Evolutionary conservation across 2,329 filamentous ascomycete genomes (phyloP), one percentile per base, ranked within the genome.

Genomic region (Xylaria polymorpha): DNA sequence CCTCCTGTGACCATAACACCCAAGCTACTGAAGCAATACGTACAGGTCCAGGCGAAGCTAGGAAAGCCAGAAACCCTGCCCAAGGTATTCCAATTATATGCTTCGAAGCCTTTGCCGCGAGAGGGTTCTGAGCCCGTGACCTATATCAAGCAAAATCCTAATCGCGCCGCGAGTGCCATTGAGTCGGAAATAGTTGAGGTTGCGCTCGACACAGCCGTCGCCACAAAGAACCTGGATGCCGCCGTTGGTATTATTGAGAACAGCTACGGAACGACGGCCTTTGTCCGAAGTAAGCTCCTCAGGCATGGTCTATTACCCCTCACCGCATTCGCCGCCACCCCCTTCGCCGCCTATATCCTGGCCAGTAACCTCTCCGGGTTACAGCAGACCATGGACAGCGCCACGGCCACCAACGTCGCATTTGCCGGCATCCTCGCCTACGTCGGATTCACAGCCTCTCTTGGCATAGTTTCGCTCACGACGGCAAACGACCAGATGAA

Each of bases 401-500:
- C 83, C 35, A 88, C 88, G 41, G 94, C 94, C 10, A 97, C 93
- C 1, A 88, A 88, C 12, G 88, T 97, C 69, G 91, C 92, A 4
- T 94, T 97, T 77, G 88, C 88, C 0, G 94, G 93, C 14, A 92
- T 96, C 59, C 83, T 95, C 70, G 92, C 94, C 7, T 99, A 98
- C 79, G 85, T 97, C 50, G 87, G 89, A 22, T 93, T 94, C 71
- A 94, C 94, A 4, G 90, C 89, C 4, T 93, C 91, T 10, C 88
- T 98, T 62, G 96, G 95, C 2, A 83, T 96, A 50, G 89, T 98
- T 44, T 94, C 95, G 9, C 84, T 97, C 68, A 90, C 93, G 32
- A 98, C 95, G 41, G 86, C 91, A 69, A 98, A 98, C 80, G 94
- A 98, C 79, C 94, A 98, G 81, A 97, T 98, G 93, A 91, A 92